Percentiles rank a stretch among this genome's conserved stretches.
These are phyloP conservation scores for Backusella mclennaniae DNA, from an alignment of 192 early-diverging fungal species.

Conservation along the genomic window DNA sequence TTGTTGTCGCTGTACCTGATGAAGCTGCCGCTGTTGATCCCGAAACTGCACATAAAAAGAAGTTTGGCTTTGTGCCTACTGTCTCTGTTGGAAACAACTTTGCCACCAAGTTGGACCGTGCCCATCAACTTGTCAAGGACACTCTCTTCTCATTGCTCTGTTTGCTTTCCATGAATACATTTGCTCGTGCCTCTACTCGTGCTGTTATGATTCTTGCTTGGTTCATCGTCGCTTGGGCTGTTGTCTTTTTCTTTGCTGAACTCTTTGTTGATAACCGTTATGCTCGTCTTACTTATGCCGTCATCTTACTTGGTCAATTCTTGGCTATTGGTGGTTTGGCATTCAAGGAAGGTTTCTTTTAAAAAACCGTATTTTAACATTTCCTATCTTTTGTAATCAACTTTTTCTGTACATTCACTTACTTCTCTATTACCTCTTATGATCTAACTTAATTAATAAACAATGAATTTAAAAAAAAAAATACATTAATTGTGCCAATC, in stretches of 20 bases:
- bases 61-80: neutral
- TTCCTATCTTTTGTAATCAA: neutral
- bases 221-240: constrained; percentile 27
- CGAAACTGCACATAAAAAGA: neutral
- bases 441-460: neutral
- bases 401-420: neutral
- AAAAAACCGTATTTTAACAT: neutral
- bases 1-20: neutral
- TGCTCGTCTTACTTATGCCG: constrained; percentile 8
- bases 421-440: neutral
- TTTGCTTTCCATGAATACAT: constrained; percentile 32
- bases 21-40: neutral
- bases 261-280: constrained; percentile 9
- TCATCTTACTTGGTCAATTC: constrained; percentile 19
- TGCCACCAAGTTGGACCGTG: constrained; percentile 19
- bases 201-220: constrained; percentile 39
- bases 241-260: constrained; percentile 18
- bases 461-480: no score
- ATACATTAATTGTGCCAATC: no score
- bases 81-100: neutral
- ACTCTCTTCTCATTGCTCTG: constrained; percentile 29
- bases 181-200: constrained; percentile 31
- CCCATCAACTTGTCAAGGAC: constrained; percentile 26
- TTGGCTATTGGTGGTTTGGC: constrained; percentile 25
- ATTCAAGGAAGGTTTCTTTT: constrained; percentile 20